Evolutionary conservation across 805 yeast species (phyloP), one percentile per base, ranked within the genome.

Genomic region (Pichia cabralensis): DNA sequence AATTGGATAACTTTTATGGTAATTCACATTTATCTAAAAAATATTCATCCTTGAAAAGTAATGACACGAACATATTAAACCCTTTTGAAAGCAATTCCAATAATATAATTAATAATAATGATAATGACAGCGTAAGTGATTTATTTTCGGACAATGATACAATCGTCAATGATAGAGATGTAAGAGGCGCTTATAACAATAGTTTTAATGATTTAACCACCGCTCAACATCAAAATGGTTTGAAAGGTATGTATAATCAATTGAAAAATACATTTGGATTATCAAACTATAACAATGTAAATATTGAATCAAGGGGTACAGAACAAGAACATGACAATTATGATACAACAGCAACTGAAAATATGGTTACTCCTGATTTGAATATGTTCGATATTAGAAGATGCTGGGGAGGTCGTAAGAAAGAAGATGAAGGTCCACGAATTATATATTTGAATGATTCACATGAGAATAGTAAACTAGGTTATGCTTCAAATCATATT

Each of bases 401-500:
- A 21, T 46, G 39, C 26, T 49, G 50, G 39, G 39, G 39, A 21
- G 46, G 44, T 36, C 26, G 34, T 16, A 42, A 39, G 20, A 46
- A 41, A 6, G 50, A 47, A 24, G 51, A 48, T 35, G 26, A 34
- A 13, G 74, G 72, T 8, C 82, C 85, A 20, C 66, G 92, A 41
- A 49, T 66, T n/a, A 77, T 89, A 16, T 65, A 71, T 46, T 53
- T 88, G 32, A 82, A 83, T 62, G 77, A 81, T 50, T 64, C 64
- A 25, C 51, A 58, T 6, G 65, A 73, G 8, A 83, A 83, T 49
- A 47, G 58, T 8, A 57, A 70, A 2, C 65, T 64, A 40, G 67
- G 76, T 3, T 89, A 72, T 59, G 66, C 70, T 37, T 88, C 77
- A 39, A 92, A 92, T 57, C 88, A 88, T 53, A 79, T 92, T 44